Evolutionary conservation across 1,284 basidiomycete genomes (phyloP).

Genomic region (Apiotrichum akiyoshidainum): DNA sequence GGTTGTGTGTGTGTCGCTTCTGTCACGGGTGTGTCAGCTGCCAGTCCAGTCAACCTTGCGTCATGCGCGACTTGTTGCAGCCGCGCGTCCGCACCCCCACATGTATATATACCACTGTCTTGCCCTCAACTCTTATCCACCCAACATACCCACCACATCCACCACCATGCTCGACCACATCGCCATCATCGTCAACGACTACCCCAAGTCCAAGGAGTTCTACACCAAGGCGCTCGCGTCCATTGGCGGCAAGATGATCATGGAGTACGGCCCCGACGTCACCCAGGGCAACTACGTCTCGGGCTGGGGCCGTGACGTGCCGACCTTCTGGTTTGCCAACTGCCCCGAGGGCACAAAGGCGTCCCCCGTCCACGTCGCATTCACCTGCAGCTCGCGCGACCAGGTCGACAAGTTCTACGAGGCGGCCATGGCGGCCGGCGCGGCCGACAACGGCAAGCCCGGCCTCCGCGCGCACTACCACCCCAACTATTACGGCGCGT

Average conservation of each 20-base stretch:
- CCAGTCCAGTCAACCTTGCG: too few species aligned
- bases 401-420: conserved; percentile 17
- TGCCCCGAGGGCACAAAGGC: neutral
- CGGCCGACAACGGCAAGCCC: conserved; percentile 15
- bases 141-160: too few species aligned
- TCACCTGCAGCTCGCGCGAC: neutral
- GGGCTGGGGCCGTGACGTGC: conserved; percentile 12
- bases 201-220: conserved; percentile 14
- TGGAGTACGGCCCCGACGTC: conserved; percentile 6
- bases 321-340: conserved; percentile 15
- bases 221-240: conserved; percentile 12
- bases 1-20: too few species aligned
- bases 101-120: too few species aligned
- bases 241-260: conserved; percentile 8
- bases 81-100: too few species aligned
- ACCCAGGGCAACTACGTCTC: neutral
- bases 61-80: too few species aligned
- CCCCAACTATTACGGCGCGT: conserved; percentile 20
- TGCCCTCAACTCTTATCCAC: too few species aligned
- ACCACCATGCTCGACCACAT: conserved; percentile 20
- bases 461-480: conserved; percentile 17
- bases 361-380: conserved; percentile 12
- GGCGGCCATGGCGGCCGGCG: conserved; percentile 17
- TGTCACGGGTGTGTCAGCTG: too few species aligned
- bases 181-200: conserved; percentile 13